Conservation (phyloP, 78 protist species). For the Salpingoeca rosetta region DNA sequence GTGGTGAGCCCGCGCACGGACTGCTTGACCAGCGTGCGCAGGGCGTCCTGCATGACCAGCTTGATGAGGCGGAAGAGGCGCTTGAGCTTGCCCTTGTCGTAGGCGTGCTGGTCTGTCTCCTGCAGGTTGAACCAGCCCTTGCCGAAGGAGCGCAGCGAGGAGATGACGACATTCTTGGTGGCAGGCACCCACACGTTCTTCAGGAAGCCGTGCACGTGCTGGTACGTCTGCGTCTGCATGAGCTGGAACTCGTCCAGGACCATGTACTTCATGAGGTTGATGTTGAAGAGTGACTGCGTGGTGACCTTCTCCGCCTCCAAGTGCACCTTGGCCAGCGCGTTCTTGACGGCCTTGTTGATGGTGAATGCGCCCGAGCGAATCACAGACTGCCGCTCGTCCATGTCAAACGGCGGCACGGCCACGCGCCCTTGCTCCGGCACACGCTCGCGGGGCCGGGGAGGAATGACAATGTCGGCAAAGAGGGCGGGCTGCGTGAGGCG, state of each 20-base stretch:
- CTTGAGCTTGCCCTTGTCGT: conserved; percentile 60
- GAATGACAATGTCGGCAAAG: too few species aligned
- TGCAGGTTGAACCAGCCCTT: conserved; percentile 79
- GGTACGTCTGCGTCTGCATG: conserved; percentile 24
- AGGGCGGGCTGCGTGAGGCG: too few species aligned
- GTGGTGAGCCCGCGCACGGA: conserved; percentile 16
- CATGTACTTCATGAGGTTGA: conserved; percentile 17
- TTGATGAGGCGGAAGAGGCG: conserved; percentile 39
- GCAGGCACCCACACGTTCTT: conserved; percentile 8
- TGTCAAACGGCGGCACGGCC: too few species aligned
- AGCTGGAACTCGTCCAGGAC: conserved; percentile 43
- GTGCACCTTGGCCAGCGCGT: too few species aligned
- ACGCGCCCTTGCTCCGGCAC: too few species aligned
- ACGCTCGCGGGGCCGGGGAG: too few species aligned
- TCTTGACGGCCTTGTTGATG: too few species aligned
- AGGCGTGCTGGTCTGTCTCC: conserved; percentile 45
- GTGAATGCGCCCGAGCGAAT: too few species aligned
- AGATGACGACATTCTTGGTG: conserved; percentile 18
- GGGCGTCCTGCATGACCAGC: conserved; percentile 68
- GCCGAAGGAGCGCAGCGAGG: conserved; percentile 33
- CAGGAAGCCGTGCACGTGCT: background rate
- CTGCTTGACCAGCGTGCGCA: conserved; percentile 36
- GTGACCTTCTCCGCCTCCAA: conserved; percentile 30
- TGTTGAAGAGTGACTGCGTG: conserved; percentile 16
- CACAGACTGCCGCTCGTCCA: too few species aligned